Evolutionary conservation across 495 filamentous ascomycete genomes (phyloP), one percentile per base, ranked within the genome.

Genomic region (Penicillium roqueforti): DNA sequence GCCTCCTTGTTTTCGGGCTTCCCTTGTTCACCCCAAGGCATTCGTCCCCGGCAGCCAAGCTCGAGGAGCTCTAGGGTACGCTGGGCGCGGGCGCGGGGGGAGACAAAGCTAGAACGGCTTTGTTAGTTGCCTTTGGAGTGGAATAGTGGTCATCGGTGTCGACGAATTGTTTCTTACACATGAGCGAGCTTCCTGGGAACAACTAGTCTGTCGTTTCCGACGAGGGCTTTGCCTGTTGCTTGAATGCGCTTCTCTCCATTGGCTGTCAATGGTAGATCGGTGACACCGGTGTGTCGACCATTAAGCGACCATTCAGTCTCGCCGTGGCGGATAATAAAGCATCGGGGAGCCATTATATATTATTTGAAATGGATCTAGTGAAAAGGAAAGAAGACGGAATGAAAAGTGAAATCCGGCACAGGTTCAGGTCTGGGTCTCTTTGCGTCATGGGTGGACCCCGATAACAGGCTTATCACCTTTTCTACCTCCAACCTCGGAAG

Each of bases 221-320:
- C 83, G 2, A 97, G 77, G 1, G 89, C 88, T 53, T 82, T 80
- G 20, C 91, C 90, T 0, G 93, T 95, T 10, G 91, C 86, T 48
- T 76, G 76, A 54, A 97, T 83, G 20, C 91, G 81, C 63, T 84
- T 88, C 73, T 96, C 91, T 31, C 93, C 93, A 67, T 90, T 89
- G 11, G 81, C 69, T 2, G 93, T 98, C 9, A 98, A 76, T 0
- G 89, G 83, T 19, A 98, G 84, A 57, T 98, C 93, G 23, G 87
- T 89, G 23, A 73, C 80, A 43, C 92, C 89, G 0, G 93, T 98
- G 74, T 98, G 92, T 20, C 87, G 84, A 53, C 92, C 93, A 62
- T 89, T 91, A 36, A 97, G 81, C 1, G 92, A 96, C 93, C 93
- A 98, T 79, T 95, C 90, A 3, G 93, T 98, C 72, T 98, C 93